These are phyloP conservation scores for Fusarium miscanthi DNA, from an alignment of 2,329 filamentous ascomycete species.

Conservation along the genomic window DNA sequence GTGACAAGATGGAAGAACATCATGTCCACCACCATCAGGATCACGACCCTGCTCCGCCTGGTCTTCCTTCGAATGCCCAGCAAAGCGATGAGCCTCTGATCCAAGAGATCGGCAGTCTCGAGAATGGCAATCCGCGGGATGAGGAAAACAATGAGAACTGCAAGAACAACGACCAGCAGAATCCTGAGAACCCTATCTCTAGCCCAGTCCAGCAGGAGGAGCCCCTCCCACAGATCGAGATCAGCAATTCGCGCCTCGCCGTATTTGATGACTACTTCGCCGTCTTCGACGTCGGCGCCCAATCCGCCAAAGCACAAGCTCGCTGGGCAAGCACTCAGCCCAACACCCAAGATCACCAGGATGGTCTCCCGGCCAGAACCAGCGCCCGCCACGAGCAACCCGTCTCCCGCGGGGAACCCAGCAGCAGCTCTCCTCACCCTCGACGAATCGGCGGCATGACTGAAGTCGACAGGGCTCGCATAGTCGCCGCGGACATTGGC, in stretches of 20 bases:
- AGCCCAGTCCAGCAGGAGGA: neutral
- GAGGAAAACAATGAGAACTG: rapidly evolving
- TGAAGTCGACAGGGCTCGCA: rapidly evolving
- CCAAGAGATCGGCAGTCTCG: rapidly evolving
- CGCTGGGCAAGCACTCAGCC: too few species aligned
- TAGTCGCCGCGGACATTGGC: rapidly evolving
- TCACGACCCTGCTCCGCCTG: neutral
- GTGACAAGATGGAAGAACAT: neutral
- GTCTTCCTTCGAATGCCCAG: rapidly evolving
- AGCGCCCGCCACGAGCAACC: rapidly evolving
- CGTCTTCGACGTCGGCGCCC: rapidly evolving
- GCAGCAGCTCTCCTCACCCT: too few species aligned
- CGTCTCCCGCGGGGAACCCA: too few species aligned
- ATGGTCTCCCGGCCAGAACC: neutral
- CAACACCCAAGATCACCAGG: rapidly evolving
- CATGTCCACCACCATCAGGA: neutral
- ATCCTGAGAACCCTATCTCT: neutral
- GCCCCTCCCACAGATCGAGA: neutral
- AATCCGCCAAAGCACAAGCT: rapidly evolving
- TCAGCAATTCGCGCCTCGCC: too few species aligned
- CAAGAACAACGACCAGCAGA: rapidly evolving
- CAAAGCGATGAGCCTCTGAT: too few species aligned
- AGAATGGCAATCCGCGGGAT: rapidly evolving
- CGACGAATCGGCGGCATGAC: rapidly evolving
- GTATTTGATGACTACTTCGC: rapidly evolving